These are phyloP conservation scores for Galerina marginata DNA, from an alignment of 768 basidiomycete genomes.

Conservation along the genomic window DNA sequence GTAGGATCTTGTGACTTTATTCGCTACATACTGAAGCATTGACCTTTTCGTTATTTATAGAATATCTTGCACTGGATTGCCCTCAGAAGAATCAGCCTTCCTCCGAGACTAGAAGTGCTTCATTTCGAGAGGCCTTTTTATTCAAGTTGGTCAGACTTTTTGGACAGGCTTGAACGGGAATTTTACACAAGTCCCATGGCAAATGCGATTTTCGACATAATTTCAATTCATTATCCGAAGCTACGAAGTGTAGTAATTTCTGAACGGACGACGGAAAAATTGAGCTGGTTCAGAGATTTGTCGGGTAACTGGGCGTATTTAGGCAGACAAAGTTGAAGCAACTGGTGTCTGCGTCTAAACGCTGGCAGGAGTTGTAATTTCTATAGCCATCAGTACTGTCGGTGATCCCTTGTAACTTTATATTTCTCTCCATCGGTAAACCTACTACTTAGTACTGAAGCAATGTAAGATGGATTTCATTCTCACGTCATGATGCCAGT, in stretches of 20 bases:
- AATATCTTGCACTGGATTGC: constrained; percentile 6
- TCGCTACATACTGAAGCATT: background rate
- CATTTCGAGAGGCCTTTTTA: background rate
- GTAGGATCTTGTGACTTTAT: background rate
- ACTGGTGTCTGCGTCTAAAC: too few species aligned
- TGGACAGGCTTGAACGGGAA: too few species aligned
- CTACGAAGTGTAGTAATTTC: background rate
- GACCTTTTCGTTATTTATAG: background rate
- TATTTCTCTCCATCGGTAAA: too few species aligned
- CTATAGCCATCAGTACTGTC: too few species aligned
- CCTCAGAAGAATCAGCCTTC: background rate
- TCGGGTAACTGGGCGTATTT: too few species aligned
- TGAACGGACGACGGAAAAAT: background rate
- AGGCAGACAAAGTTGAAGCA: too few species aligned
- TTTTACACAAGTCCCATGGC: background rate
- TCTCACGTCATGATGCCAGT: too few species aligned
- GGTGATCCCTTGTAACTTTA: too few species aligned
- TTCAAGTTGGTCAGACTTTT: too few species aligned
- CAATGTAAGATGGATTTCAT: too few species aligned
- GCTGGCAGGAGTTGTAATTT: too few species aligned
- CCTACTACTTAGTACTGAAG: too few species aligned
- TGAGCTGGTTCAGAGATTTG: background rate
- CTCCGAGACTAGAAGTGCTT: background rate
- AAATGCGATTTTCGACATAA: background rate
- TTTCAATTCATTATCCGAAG: background rate